Conservation (phyloP, 2,329 filamentous ascomycete species). For the Aspergillus phoenicis region DNA sequence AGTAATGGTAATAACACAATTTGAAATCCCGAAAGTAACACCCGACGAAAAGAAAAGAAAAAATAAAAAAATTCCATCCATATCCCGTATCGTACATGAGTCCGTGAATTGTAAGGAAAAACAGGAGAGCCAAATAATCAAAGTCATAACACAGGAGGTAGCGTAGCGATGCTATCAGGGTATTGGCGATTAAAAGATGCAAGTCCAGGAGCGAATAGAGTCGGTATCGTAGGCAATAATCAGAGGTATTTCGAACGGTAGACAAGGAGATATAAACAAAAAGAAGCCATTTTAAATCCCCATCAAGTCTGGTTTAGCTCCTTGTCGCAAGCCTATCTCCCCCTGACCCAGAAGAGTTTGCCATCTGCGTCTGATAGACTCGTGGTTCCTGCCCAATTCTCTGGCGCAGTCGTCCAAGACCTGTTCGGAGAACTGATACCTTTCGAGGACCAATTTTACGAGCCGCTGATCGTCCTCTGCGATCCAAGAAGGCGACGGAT, state of each 20-base stretch:
- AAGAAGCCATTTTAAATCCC: conserved; percentile 21
- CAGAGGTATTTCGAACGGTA: no score
- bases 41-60: background rate
- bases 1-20: background rate
- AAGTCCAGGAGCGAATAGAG: no score
- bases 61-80: conserved; percentile 2
- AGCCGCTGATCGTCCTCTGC: conserved; percentile 46
- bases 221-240: no score
- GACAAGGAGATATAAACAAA: background rate
- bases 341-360: conserved; percentile 46
- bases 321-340: conserved; percentile 42
- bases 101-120: background rate
- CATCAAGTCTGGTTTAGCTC: conserved; percentile 22
- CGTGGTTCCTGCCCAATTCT: conserved; percentile 44
- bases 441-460: conserved; percentile 48
- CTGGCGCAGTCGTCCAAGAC: conserved; percentile 52
- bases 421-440: conserved; percentile 45
- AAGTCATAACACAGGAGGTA: conserved; percentile 5
- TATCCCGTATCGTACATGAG: conserved; percentile 6
- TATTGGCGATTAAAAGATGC: background rate
- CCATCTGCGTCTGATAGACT: conserved; percentile 48
- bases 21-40: background rate
- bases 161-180: background rate
- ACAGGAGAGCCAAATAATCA: background rate
- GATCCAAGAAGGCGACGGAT: conserved; percentile 33